Conservation (phyloP, 352 stramenopile genomes). For the Pythium periplocum region DNA sequence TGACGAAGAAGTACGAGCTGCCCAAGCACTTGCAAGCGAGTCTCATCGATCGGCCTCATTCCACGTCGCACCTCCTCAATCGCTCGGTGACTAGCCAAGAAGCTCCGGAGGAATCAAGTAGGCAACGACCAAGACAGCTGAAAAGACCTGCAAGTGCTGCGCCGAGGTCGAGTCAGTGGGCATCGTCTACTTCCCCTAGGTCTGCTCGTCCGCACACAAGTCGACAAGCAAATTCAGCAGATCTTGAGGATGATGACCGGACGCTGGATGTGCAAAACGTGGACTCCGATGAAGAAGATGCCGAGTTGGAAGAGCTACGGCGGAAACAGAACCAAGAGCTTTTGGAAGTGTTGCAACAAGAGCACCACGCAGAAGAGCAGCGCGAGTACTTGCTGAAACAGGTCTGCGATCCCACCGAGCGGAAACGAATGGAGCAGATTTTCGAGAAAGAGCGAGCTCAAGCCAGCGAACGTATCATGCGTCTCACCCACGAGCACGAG, state of each 20-base stretch:
- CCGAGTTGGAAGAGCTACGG: constrained; percentile 47
- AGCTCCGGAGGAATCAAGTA: too few relatives aligned
- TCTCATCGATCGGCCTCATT: constrained; percentile 27
- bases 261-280: constrained; percentile 17
- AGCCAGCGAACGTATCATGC: constrained; percentile 81
- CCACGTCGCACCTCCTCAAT: constrained; percentile 22
- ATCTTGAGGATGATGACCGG: constrained; percentile 14
- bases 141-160: constrained; percentile 34
- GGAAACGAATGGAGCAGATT: constrained; percentile 51
- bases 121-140: constrained; percentile 2
- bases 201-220: constrained; percentile 13
- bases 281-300: constrained; percentile 12
- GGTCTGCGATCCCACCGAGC: constrained; percentile 28
- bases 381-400: constrained; percentile 58
- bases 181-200: constrained; percentile 8
- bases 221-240: constrained; percentile 8
- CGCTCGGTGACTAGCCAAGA: neutral
- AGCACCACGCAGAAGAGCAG: constrained; percentile 79
- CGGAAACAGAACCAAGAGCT: constrained; percentile 70
- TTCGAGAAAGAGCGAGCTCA: constrained; percentile 64
- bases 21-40: constrained; percentile 41
- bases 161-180: constrained; percentile 13
- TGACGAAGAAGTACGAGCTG: constrained; percentile 71
- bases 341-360: constrained; percentile 62
- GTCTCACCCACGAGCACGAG: constrained; percentile 68